A percentile compares a stretch with the other conserved stretches of the same genome.
Evolutionary conservation across 2,329 filamentous ascomycete species (phyloP).

Genomic region (Sodiomyces alkalinus): DNA sequence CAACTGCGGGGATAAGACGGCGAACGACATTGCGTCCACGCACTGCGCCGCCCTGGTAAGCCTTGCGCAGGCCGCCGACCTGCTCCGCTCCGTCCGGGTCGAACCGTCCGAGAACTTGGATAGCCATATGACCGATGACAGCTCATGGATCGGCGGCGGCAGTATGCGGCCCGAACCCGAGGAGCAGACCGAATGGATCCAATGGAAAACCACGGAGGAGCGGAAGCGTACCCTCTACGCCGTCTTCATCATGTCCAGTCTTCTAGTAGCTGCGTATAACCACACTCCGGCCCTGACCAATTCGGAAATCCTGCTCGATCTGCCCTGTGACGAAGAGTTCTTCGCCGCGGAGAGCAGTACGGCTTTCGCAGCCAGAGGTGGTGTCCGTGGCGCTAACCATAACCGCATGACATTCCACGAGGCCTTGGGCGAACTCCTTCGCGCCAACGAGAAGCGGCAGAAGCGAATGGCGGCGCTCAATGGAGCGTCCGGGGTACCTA

Average conservation of each 20-base stretch:
- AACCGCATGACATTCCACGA: conserved; percentile 67
- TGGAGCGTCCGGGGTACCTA: too few species aligned
- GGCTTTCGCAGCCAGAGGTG: conserved; percentile 68
- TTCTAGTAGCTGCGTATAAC: conserved; percentile 86
- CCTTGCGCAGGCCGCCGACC: conserved; percentile 74
- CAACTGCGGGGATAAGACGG: conserved; percentile 81
- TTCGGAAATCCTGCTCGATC: conserved; percentile 76
- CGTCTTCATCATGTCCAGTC: conserved; percentile 81
- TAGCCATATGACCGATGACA: conserved; percentile 40
- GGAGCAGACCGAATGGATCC: conserved; percentile 66
- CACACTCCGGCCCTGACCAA: conserved; percentile 84
- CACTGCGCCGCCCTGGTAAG: conserved; percentile 86
- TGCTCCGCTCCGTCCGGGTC: conserved; percentile 34
- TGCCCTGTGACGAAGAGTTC: conserved; percentile 87
- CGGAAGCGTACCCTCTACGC: conserved; percentile 85
- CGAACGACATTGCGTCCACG: conserved; percentile 81
- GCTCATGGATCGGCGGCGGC: conserved; percentile 28
- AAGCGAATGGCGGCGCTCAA: conserved; percentile 34
- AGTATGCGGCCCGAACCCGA: conserved; percentile 29
- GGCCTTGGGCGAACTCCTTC: conserved; percentile 66
- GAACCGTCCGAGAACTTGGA: conserved; percentile 34
- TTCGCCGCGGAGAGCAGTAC: conserved; percentile 73
- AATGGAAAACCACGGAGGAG: conserved; percentile 80
- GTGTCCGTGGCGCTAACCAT: conserved; percentile 50
- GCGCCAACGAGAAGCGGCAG: conserved; percentile 52